These are phyloP conservation scores for Diaporthe aspalathi DNA, from an alignment of 2,329 filamentous ascomycete species.

Conservation along the genomic window DNA sequence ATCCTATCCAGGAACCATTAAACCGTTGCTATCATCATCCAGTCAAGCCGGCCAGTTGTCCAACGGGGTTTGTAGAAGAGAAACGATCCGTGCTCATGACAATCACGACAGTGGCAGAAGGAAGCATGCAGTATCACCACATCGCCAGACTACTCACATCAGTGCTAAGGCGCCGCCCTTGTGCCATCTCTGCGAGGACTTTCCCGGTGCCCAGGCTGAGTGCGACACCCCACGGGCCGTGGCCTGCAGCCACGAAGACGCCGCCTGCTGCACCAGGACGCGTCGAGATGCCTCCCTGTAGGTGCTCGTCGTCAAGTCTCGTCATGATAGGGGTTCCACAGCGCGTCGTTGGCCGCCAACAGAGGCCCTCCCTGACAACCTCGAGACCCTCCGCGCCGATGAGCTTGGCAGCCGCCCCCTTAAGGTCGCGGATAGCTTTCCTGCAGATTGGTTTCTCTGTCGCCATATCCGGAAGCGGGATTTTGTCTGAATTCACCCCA, in stretches of 20 bases:
- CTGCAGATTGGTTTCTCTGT: slow-evolving; percentile 60
- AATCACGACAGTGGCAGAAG: slow-evolving; percentile 37
- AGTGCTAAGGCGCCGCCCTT: slow-evolving; percentile 66
- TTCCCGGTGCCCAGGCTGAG: slow-evolving; percentile 75
- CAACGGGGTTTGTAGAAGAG: background rate
- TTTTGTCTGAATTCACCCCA: slow-evolving; percentile 72
- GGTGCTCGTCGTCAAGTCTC: slow-evolving; percentile 64
- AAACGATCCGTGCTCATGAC: slow-evolving; percentile 30
- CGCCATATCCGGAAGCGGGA: slow-evolving; percentile 70
- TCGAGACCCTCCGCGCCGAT: slow-evolving; percentile 61
- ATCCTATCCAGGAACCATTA: slow-evolving; percentile 18
- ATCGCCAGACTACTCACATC: slow-evolving; percentile 65
- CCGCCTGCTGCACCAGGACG: slow-evolving; percentile 62
- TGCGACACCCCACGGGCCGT: slow-evolving; percentile 81
- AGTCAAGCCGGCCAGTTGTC: background rate
- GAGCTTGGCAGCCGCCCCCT: slow-evolving; percentile 59
- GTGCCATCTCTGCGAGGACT: slow-evolving; percentile 77
- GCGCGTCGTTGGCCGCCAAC: slow-evolving; percentile 77
- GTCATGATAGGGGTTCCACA: slow-evolving; percentile 73
- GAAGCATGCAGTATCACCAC: slow-evolving; percentile 29
- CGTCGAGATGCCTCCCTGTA: slow-evolving; percentile 62
- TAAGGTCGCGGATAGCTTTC: slow-evolving; percentile 61
- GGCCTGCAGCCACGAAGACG: slow-evolving; percentile 77
- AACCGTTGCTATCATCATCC: slow-evolving; percentile 4
- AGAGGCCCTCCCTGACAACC: slow-evolving; percentile 73